Base-by-base conservation (phyloP, 495 filamentous ascomycete species). In the Aspergillus leporis region DNA sequence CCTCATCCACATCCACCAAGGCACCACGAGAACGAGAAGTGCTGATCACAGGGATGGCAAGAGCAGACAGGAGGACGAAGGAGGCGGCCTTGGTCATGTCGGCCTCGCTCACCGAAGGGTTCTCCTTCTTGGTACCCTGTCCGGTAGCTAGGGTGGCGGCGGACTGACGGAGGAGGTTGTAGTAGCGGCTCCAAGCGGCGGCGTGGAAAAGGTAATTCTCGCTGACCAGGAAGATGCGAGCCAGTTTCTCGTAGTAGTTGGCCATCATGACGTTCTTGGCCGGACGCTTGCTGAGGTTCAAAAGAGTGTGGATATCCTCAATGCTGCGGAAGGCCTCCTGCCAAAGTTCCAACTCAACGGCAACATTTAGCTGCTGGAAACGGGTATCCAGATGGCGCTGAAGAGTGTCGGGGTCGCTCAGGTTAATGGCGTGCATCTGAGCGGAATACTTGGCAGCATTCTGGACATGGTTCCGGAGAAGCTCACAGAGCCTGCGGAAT, bases 261-360 rank as follows among this genome's bases (percentile, higher is more conserved):
- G 95, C 94, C 94, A 98, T 98, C 93, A 98, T 97, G 62, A 97
- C 83, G 74, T 97, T 97, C 87, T 97, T 97, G n/a, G 94, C 89
- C 40, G 92, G 93, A 51, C 93, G 90, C 85, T 98, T 98, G 90
- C 94, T 98, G 60, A 98, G 84, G 82, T 87, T 98, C 62, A 98
- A 85, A 58, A 98, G 86, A n/a, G 91, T 97, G 77, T 98, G 94
- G 65, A 98, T 98, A 75, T 98, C 94, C 75, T 98, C 94, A 53
- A 98, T 92, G 69, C 92, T 97, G 66, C 93, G 88, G 86, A 98
- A 98, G 60, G 94, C 94, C 79, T 98, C 94, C 76, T 98, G 94
- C 95, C 94, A 98, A 46, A 98, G 80, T 77, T 98, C 94, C 55
- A 98, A 81, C 75, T 98, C 95, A 28, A 98, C 94, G 50, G 94